A percentile compares a stretch with the other conserved stretches of the same genome.
Conservation (phyloP, 2,329 filamentous ascomycete genomes). For the Pyrenochaeta sp. region DNA sequence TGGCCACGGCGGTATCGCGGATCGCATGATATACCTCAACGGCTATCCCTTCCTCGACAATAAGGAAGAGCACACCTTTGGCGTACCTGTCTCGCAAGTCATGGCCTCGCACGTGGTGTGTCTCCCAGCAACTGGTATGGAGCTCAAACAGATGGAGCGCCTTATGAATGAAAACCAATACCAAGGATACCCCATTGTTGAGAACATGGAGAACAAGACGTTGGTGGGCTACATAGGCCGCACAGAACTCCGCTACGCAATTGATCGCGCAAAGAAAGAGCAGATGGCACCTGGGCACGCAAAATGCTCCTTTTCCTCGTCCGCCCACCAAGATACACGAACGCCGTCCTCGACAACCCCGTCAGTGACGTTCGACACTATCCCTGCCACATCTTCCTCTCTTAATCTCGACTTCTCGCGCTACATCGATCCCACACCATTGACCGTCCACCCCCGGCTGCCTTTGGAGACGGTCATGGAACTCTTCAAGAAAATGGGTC, state of each 20-base stretch:
- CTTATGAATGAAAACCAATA: conserved; percentile 81
- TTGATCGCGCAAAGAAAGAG: conserved; percentile 79
- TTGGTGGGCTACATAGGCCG: conserved; percentile 92
- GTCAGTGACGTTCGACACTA: conserved; percentile 66
- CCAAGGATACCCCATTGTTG: conserved; percentile 92
- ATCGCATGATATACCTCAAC: conserved; percentile 99
- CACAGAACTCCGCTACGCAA: conserved; percentile 89
- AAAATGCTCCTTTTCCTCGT: conserved; percentile 75
- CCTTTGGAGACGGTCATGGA: conserved; percentile 98
- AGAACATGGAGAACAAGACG: conserved; percentile 73
- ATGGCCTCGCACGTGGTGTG: conserved; percentile 83
- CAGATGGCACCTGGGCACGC: conserved; percentile 67
- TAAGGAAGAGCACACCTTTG: conserved; percentile 97
- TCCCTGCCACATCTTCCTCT: conserved; percentile 64
- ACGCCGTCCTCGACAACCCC: conserved; percentile 45
- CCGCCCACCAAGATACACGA: conserved; percentile 18
- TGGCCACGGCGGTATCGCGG: conserved; percentile 95
- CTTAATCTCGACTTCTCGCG: conserved; percentile 79
- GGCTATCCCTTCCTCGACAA: conserved; percentile 96
- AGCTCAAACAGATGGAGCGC: conserved; percentile 77
- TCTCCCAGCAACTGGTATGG: conserved; percentile 77
- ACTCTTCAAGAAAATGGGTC: conserved; percentile 96
- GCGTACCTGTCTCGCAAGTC: conserved; percentile 87
- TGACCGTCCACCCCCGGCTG: conserved; percentile 89
- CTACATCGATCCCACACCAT: conserved; percentile 87